These are phyloP conservation scores for Neurospora cerealis DNA, from an alignment of 495 filamentous ascomycete species.

Conservation along the genomic window DNA sequence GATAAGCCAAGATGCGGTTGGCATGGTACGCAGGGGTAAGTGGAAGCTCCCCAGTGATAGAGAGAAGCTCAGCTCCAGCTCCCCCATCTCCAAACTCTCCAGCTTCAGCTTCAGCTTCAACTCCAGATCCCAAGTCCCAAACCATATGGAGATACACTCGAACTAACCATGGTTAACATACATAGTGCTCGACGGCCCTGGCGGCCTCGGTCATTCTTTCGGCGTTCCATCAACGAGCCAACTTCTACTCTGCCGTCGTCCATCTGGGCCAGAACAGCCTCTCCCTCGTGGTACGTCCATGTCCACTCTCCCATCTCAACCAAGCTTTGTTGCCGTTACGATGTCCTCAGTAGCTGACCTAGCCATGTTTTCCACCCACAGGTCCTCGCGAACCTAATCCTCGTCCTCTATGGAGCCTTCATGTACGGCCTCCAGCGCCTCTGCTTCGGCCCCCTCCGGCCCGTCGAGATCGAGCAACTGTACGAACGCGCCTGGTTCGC, in stretches of 20 bases:
- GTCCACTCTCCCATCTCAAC: background rate
- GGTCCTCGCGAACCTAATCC: slow-evolving; percentile 82
- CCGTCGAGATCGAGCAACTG: slow-evolving; percentile 90
- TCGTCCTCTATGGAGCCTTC: slow-evolving; percentile 63
- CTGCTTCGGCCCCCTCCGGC: slow-evolving; percentile 83
- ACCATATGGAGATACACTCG: background rate
- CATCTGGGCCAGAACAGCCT: slow-evolving; percentile 93
- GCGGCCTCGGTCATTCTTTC: slow-evolving; percentile 75
- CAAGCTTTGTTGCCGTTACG: background rate
- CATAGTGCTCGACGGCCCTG: slow-evolving; percentile 62
- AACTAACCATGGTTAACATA: slow-evolving; percentile 7
- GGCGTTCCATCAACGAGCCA: slow-evolving; percentile 87
- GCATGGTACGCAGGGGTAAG: slow-evolving; percentile 49
- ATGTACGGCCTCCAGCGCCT: slow-evolving; percentile 82
- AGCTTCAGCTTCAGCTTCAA: background rate
- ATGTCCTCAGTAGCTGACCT: background rate
- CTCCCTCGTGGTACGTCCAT: slow-evolving; percentile 67
- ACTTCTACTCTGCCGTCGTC: slow-evolving; percentile 95
- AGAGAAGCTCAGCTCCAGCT: background rate
- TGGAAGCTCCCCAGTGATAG: background rate
- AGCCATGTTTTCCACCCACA: slow-evolving; percentile 20
- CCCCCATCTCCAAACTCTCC: background rate
- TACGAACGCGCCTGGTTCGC: slow-evolving; percentile 98
- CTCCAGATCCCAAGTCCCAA: background rate
- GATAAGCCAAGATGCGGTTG: slow-evolving; percentile 37